Percentiles rank a stretch among this genome's conserved stretches.
Evolutionary conservation across 805 yeast species (phyloP).

Genomic region (Candida tammaniensis): DNA sequence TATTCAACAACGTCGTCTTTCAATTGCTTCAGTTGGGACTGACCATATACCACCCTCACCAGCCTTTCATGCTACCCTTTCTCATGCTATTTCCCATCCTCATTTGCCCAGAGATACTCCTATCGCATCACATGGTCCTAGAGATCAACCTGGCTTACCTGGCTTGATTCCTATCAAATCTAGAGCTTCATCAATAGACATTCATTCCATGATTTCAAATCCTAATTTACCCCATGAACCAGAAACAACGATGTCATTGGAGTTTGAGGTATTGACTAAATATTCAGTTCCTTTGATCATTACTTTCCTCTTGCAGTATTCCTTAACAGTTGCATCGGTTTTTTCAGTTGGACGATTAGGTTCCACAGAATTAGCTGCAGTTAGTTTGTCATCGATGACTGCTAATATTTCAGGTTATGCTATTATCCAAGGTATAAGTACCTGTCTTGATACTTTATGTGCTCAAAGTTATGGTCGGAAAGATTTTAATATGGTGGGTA

Average conservation of each 20-base stretch:
- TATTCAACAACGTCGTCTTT: slow-evolving; percentile 37
- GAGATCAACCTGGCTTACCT: slow-evolving; percentile 1
- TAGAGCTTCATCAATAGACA: slow-evolving; percentile 9
- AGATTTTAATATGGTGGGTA: slow-evolving; percentile 63
- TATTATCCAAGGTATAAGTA: slow-evolving; percentile 73
- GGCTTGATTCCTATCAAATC: slow-evolving; percentile 20
- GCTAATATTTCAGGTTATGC: slow-evolving; percentile 76
- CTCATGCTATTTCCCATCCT: slow-evolving; percentile 1
- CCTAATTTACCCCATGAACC: slow-evolving; percentile 35
- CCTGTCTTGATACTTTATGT: slow-evolving; percentile 73
- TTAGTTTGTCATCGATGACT: slow-evolving; percentile 72
- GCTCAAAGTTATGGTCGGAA: slow-evolving; percentile 76
- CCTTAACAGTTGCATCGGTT: slow-evolving; percentile 72
- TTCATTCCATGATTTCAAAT: slow-evolving; percentile 8
- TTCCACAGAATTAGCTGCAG: slow-evolving; percentile 69
- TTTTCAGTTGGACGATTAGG: slow-evolving; percentile 77
- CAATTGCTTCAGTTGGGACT: slow-evolving; percentile 33
- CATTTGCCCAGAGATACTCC: background rate
- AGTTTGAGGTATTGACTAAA: slow-evolving; percentile 33
- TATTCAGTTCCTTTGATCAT: slow-evolving; percentile 58
- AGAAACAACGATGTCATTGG: slow-evolving; percentile 38
- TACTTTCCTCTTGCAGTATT: slow-evolving; percentile 69
- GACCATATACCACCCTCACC: slow-evolving; percentile 14
- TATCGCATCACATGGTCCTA: background rate
- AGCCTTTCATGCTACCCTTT: slow-evolving; percentile 1